These are phyloP conservation scores for Yamadazyma aaseri DNA, from an alignment of 1,139 yeast species.

Conservation along the genomic window DNA sequence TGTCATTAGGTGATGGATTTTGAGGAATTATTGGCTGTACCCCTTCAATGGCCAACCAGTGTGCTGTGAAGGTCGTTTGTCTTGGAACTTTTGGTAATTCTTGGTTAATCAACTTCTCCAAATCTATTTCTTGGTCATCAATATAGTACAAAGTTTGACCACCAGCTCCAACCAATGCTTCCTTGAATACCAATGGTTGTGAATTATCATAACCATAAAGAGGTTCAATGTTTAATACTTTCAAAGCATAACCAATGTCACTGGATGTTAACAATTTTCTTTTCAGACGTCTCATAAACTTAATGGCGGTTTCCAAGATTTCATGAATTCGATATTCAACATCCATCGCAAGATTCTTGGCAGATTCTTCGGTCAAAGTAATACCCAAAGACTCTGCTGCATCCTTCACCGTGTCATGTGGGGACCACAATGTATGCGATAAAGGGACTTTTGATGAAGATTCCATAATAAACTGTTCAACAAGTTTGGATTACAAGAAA, in stretches of 20 bases:
- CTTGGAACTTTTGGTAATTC: slow-evolving; percentile 96
- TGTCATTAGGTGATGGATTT: slow-evolving; percentile 83
- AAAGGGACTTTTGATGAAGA: slow-evolving; percentile 46
- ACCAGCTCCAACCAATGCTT: slow-evolving; percentile 80
- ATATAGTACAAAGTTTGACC: slow-evolving; percentile 92
- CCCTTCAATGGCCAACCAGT: slow-evolving; percentile 98
- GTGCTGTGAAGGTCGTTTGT: slow-evolving; percentile 89
- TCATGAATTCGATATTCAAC: slow-evolving; percentile 96
- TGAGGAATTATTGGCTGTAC: slow-evolving; percentile 98
- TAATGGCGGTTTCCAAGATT: slow-evolving; percentile 90
- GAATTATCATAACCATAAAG: slow-evolving; percentile 71
- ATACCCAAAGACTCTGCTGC: slow-evolving; percentile 92
- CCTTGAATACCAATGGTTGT: slow-evolving; percentile 66
- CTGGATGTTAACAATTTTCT: slow-evolving; percentile 76
- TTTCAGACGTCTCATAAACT: slow-evolving; percentile 93
- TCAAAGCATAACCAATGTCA: slow-evolving; percentile 80
- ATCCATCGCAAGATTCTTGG: slow-evolving; percentile 96
- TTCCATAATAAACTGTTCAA: slow-evolving; percentile 28
- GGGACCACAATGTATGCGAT: slow-evolving; percentile 96
- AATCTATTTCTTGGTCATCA: slow-evolving; percentile 89
- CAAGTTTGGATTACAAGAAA: neutral
- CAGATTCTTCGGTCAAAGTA: slow-evolving; percentile 84
- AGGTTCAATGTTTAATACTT: slow-evolving; percentile 86
- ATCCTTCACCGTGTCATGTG: slow-evolving; percentile 94
- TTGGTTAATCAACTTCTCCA: slow-evolving; percentile 89